Evolutionary conservation across 2,329 filamentous ascomycete species (phyloP).

Genomic region (Rutstroemia sp.): DNA sequence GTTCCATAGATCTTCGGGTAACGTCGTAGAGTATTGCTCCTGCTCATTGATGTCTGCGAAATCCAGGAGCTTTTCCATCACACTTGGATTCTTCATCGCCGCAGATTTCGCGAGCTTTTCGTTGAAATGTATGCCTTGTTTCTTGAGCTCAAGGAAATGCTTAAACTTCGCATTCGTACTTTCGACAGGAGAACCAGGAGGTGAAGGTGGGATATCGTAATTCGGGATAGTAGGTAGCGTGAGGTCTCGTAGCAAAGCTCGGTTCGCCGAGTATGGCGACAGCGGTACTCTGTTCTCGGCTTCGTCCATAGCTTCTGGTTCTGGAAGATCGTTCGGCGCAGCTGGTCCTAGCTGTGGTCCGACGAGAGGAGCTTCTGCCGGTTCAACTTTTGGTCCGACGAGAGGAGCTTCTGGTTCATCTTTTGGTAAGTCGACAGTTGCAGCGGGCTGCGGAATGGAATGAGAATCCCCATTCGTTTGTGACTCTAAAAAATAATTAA

Average conservation of each 20-base stretch:
- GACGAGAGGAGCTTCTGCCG: slow-evolving; percentile 20
- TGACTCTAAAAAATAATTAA: slow-evolving; percentile 15
- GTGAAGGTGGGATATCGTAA: slow-evolving; percentile 67
- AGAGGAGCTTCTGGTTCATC: slow-evolving; percentile 17
- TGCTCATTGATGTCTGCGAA: slow-evolving; percentile 53
- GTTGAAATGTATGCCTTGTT: slow-evolving; percentile 72
- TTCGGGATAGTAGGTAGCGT: slow-evolving; percentile 67
- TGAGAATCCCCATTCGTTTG: slow-evolving; percentile 9
- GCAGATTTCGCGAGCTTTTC: slow-evolving; percentile 59
- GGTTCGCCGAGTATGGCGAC: slow-evolving; percentile 62
- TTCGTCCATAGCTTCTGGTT: slow-evolving; percentile 10
- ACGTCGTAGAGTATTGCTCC: slow-evolving; percentile 59
- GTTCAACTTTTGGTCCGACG: slow-evolving; percentile 13
- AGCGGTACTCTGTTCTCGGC: slow-evolving; percentile 26
- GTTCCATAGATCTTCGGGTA: slow-evolving; percentile 50
- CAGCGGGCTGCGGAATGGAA: not conserved
- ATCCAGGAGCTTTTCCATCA: slow-evolving; percentile 64
- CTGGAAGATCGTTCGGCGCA: slow-evolving; percentile 5
- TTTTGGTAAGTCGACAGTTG: not conserved
- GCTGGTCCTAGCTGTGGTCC: slow-evolving; percentile 26
- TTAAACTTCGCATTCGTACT: slow-evolving; percentile 59
- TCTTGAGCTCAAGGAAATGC: slow-evolving; percentile 71
- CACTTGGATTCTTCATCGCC: slow-evolving; percentile 62
- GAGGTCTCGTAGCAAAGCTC: slow-evolving; percentile 59
- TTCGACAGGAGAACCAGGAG: slow-evolving; percentile 51